Evolutionary conservation across 2,329 filamentous ascomycete species (phyloP).

Genomic region (Exophiala sp.): DNA sequence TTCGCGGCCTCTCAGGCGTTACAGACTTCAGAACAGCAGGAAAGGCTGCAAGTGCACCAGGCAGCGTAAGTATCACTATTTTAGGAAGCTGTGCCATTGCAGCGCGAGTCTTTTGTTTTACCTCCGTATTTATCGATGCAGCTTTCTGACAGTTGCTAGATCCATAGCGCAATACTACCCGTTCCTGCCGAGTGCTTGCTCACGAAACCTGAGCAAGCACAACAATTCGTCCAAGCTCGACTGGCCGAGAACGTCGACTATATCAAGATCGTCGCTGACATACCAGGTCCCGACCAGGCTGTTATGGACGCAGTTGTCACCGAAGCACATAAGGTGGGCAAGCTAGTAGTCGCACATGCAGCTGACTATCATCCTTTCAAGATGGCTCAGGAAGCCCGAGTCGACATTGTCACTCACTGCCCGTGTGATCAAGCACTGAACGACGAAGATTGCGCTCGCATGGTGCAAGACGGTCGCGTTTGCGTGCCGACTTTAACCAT

Average conservation of each 20-base stretch:
- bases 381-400: slow-evolving; percentile 15
- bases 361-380: slow-evolving; percentile 1
- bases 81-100: no score
- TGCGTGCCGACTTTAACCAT: neutral
- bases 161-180: neutral
- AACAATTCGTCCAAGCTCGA: slow-evolving; percentile 15
- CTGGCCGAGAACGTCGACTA: slow-evolving; percentile 24
- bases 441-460: slow-evolving; percentile 1
- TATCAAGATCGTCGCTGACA: slow-evolving; percentile 25
- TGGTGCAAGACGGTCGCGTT: neutral
- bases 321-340: slow-evolving; percentile 12
- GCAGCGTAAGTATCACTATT: no score
- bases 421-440: slow-evolving; percentile 14
- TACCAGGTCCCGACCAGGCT: slow-evolving; percentile 22
- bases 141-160: no score
- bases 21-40: no score
- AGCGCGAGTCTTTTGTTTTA: no score
- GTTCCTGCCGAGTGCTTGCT: neutral
- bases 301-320: slow-evolving; percentile 19
- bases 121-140: no score
- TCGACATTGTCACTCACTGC: slow-evolving; percentile 22
- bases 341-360: slow-evolving; percentile 18
- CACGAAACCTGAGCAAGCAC: neutral
- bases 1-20: no score
- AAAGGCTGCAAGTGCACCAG: no score